These are phyloP conservation scores for Dothiorella sarmentorum DNA, from an alignment of 2,329 filamentous ascomycete genomes.

Conservation along the genomic window DNA sequence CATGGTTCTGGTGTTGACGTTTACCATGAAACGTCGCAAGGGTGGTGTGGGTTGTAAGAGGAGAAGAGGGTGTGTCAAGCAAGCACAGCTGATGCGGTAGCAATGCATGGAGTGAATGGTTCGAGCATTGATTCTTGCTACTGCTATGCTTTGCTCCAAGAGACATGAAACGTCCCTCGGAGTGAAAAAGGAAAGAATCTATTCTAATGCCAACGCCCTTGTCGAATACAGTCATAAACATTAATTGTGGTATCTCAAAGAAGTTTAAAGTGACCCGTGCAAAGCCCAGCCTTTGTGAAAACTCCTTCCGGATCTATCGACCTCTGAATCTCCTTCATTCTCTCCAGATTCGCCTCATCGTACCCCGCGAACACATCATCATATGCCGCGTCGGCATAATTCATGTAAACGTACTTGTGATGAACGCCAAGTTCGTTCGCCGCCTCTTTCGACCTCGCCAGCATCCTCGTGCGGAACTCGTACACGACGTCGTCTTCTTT, in stretches of 20 bases:
- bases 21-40: too few relatives aligned
- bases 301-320: slow-evolving; percentile 23
- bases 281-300: slow-evolving; percentile 20
- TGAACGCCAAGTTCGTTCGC: background rate
- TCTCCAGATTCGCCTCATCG: slow-evolving; percentile 20
- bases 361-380: slow-evolving; percentile 25
- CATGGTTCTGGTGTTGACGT: too few relatives aligned
- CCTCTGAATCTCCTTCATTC: slow-evolving; percentile 14
- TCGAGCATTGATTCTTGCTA: too few relatives aligned
- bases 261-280: slow-evolving; percentile 11
- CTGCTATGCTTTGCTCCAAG: too few relatives aligned
- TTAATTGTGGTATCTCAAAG: slow-evolving; percentile 14
- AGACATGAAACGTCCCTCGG: too few relatives aligned
- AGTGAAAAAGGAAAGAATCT: too few relatives aligned
- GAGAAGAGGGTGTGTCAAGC: too few relatives aligned
- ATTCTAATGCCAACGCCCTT: too few relatives aligned
- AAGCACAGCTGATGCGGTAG: too few relatives aligned
- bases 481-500: background rate
- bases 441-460: background rate
- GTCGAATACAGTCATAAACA: too few relatives aligned
- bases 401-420: slow-evolving; percentile 13
- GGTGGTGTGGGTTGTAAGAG: too few relatives aligned
- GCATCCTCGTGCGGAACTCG: background rate
- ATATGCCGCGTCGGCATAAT: background rate
- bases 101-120: too few relatives aligned